Conservation (phyloP, 371 early-diverging fungal species). For the Parasitella parasitica region DNA sequence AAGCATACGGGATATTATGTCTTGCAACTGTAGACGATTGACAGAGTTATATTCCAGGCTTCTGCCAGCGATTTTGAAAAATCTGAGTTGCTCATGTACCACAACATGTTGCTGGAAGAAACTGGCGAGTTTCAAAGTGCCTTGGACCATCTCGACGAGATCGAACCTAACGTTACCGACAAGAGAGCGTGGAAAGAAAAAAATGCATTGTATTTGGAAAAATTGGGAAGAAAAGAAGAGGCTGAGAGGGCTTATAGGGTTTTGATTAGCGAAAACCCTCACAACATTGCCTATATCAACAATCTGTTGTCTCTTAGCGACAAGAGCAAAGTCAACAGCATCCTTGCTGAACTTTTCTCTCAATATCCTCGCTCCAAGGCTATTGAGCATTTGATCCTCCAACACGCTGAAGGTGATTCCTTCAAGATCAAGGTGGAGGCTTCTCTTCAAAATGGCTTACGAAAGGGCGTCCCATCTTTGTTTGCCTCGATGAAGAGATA, state of each 20-base stretch:
- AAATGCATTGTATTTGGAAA: slow-evolving; percentile 68
- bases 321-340: slow-evolving; percentile 25
- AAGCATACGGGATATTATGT: background rate
- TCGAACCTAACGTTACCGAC: slow-evolving; percentile 74
- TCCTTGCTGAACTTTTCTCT: slow-evolving; percentile 62
- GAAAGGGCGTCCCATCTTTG: slow-evolving; percentile 92
- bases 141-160: slow-evolving; percentile 71
- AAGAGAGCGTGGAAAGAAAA: slow-evolving; percentile 71
- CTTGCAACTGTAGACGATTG: background rate
- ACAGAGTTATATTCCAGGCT: slow-evolving; percentile 43
- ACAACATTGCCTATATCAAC: slow-evolving; percentile 69
- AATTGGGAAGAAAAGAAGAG: slow-evolving; percentile 65
- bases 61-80: slow-evolving; percentile 65
- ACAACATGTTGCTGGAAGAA: slow-evolving; percentile 78
- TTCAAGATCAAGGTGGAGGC: slow-evolving; percentile 67
- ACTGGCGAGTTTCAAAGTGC: slow-evolving; percentile 75
- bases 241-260: slow-evolving; percentile 74
- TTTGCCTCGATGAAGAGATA: slow-evolving; percentile 81
- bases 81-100: slow-evolving; percentile 79
- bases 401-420: slow-evolving; percentile 68
- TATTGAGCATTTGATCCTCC: slow-evolving; percentile 73
- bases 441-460: slow-evolving; percentile 70
- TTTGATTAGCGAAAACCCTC: slow-evolving; percentile 82
- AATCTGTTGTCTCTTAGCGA: slow-evolving; percentile 60
- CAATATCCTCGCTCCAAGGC: slow-evolving; percentile 85